Conservation (phyloP, 2,329 filamentous ascomycete species). For the Aspergillus pseudoglaucus region DNA sequence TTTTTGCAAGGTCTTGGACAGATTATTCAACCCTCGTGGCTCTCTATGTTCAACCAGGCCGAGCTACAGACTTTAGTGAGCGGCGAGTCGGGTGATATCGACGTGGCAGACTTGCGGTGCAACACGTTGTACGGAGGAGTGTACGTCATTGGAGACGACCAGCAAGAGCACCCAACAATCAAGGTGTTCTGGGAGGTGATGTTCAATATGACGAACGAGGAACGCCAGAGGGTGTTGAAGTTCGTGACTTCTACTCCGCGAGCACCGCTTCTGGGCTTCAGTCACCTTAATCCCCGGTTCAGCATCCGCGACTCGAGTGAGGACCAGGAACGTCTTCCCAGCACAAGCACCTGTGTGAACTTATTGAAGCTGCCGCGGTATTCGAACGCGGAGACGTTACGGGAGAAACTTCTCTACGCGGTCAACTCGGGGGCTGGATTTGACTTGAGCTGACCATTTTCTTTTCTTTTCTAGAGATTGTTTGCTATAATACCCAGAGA, state of each 20-base stretch:
- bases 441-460: slow-evolving; percentile 51
- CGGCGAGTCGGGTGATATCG: slow-evolving; percentile 77
- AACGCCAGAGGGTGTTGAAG: slow-evolving; percentile 80
- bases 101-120: slow-evolving; percentile 74
- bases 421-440: slow-evolving; percentile 88
- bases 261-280: slow-evolving; percentile 83
- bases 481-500: background rate
- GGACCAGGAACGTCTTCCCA: slow-evolving; percentile 74
- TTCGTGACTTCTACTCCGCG: slow-evolving; percentile 93
- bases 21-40: slow-evolving; percentile 87
- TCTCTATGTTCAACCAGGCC: slow-evolving; percentile 96
- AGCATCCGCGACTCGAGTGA: slow-evolving; percentile 77
- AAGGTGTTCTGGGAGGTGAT: slow-evolving; percentile 89
- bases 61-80: slow-evolving; percentile 91
- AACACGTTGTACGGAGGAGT: slow-evolving; percentile 85
- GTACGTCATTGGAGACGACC: slow-evolving; percentile 84
- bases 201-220: slow-evolving; percentile 64
- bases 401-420: slow-evolving; percentile 80
- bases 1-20: slow-evolving; percentile 79
- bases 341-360: slow-evolving; percentile 94
- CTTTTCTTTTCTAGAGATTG: slow-evolving; percentile 2
- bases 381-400: slow-evolving; percentile 56
- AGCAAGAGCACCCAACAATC: slow-evolving; percentile 76
- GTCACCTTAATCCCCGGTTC: slow-evolving; percentile 75
- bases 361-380: slow-evolving; percentile 87